These are phyloP conservation scores for Neoboletus magnificus DNA, from an alignment of 768 basidiomycete genomes.

Conservation along the genomic window DNA sequence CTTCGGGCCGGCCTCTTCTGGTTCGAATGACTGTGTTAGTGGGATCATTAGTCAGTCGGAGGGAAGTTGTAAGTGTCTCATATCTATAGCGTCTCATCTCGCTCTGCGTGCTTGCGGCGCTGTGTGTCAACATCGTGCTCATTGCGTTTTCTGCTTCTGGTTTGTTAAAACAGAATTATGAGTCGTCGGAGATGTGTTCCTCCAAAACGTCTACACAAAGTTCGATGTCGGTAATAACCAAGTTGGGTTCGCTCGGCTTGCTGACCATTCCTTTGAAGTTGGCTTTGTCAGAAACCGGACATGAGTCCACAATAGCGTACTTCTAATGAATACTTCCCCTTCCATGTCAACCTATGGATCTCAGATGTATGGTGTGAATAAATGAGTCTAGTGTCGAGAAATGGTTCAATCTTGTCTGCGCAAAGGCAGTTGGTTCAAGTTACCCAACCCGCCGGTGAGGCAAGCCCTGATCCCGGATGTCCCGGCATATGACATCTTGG, in stretches of 20 bases:
- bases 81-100: neutral
- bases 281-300: neutral
- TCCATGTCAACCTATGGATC: no score
- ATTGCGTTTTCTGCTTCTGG: neutral
- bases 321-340: neutral
- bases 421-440: no score
- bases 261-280: neutral
- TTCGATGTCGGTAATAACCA: constrained; percentile 35
- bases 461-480: no score
- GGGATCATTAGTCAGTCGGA: constrained; percentile 18
- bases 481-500: no score
- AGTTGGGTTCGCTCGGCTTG: constrained; percentile 36
- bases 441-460: no score
- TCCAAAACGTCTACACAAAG: constrained; percentile 40
- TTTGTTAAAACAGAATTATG: constrained; percentile 10
- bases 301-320: neutral
- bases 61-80: neutral
- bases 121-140: constrained; percentile 2
- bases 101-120: neutral
- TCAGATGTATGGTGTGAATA: no score
- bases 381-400: no score
- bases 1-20: constrained; percentile 29
- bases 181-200: constrained; percentile 31
- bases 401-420: no score
- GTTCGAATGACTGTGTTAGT: constrained; percentile 31